Evolutionary conservation across 805 yeast species (phyloP).

Genomic region (Sugiyamaella boreocaroliniensis): DNA sequence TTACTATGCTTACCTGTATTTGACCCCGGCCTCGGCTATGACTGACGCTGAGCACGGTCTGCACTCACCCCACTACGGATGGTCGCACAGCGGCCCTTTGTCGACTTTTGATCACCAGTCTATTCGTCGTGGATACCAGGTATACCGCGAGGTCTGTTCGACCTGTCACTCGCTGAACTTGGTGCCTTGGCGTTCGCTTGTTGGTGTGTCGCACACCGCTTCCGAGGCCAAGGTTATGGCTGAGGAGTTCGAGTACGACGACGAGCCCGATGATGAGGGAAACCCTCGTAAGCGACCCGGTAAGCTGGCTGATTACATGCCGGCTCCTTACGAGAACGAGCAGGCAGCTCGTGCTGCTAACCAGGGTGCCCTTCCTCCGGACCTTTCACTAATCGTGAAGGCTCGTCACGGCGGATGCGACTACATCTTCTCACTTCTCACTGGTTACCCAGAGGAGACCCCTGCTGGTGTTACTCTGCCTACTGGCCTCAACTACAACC

Average conservation of each 20-base stretch:
- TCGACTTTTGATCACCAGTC: conserved; percentile 84
- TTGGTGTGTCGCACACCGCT: conserved; percentile 92
- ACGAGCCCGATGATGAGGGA: conserved; percentile 93
- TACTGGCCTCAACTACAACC: conserved; percentile 95
- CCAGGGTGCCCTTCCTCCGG: conserved; percentile 99
- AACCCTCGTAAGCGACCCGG: conserved; percentile 97
- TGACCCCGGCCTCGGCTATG: conserved; percentile 88
- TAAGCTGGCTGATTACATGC: conserved; percentile 91
- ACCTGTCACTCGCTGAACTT: conserved; percentile 96
- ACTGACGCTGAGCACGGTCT: conserved; percentile 98
- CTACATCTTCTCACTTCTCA: conserved; percentile 87
- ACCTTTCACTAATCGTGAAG: conserved; percentile 91
- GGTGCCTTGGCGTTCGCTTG: conserved; percentile 97
- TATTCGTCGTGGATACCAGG: conserved; percentile 98
- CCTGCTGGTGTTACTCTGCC: conserved; percentile 96
- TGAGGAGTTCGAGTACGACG: conserved; percentile 95
- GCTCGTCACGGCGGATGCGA: conserved; percentile 99
- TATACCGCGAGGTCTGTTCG: conserved; percentile 97
- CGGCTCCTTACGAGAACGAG: conserved; percentile 94
- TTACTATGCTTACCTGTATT: conserved; percentile 76
- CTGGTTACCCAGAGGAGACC: conserved; percentile 98
- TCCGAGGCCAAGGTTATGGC: conserved; percentile 88
- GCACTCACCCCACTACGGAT: conserved; percentile 86
- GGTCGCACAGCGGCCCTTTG: conserved; percentile 93
- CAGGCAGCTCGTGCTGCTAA: conserved; percentile 99